Evolutionary conservation across 1,139 yeast genomes (phyloP), one percentile per base, ranked within the genome.

Genomic region (Pichia kudriavzevii): DNA sequence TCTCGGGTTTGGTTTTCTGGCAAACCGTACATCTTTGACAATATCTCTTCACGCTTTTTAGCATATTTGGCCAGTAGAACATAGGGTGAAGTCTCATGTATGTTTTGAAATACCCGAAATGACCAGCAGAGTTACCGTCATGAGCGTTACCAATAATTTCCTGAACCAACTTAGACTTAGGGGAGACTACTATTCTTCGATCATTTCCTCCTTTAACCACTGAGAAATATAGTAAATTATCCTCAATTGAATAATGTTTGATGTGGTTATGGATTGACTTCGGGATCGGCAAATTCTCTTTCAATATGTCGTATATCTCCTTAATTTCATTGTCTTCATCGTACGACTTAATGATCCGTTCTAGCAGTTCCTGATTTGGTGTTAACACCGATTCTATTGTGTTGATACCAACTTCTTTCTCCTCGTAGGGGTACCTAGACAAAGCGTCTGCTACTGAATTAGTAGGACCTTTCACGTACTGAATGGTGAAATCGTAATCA

Each of bases 51-150:
- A 36, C 20, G 2, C 31, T n/a, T 3, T 5, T 22, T 7, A 27
- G 10, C 32, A 32, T 32, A 2, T 17, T 26, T 18, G 13, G 14
- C 39, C 36, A 36, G 14, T 26, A 32, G 13, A 31, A 35, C 2
- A 23, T 13, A 8, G 10, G 9, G 5, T n/a, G 9, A 10, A 32
- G 9, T 4, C 9, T 24, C 13, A 6, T 8, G 15, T 31, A 22
- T 3, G 36, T 34, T 11, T 24, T 25, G 16, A 13, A 25, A 13
- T 13, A 8, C 11, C 38, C 35, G 27, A 31, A 23, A 20, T 31
- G 38, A 19, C 35, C 38, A 6, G 25, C 30, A 13, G 17, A 12
- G 7, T 9, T 2, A 12, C 15, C 10, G 11, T 13, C 15, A 26
- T 35, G 32, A 11, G 19, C 18, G 8, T 27, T 14, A 2, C 17